phyloP scores from a whole-genome alignment of 192 early-diverging fungal species.

The Coemansia sp. region DNA sequence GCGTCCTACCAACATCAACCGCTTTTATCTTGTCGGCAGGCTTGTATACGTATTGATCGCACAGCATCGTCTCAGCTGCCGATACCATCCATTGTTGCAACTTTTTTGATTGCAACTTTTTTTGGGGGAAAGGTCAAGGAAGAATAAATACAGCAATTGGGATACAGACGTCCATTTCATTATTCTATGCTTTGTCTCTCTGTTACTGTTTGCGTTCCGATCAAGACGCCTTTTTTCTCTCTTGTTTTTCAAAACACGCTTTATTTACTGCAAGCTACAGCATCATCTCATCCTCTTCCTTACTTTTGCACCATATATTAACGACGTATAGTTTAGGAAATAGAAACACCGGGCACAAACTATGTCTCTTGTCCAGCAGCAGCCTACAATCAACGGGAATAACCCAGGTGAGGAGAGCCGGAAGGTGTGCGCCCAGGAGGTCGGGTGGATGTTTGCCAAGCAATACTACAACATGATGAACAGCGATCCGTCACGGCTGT shows the following conservation, averaged over 20 bases:
- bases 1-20: too few species aligned
- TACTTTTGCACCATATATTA: not conserved
- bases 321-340: not conserved
- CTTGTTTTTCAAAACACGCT: slow-evolving; percentile 3
- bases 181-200: not conserved
- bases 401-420: slow-evolving; percentile 24
- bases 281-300: not conserved
- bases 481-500: slow-evolving; percentile 74
- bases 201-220: slow-evolving; percentile 4
- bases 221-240: slow-evolving; percentile 11
- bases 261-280: slow-evolving; percentile 5
- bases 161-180: not conserved
- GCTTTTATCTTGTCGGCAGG: too few species aligned
- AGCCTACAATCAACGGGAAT: slow-evolving; percentile 40
- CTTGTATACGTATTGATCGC: too few species aligned
- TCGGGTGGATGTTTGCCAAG: slow-evolving; percentile 93
- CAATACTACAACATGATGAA: slow-evolving; percentile 94
- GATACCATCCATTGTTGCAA: too few species aligned
- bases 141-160: not conserved
- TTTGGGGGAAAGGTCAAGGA: not conserved
- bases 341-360: slow-evolving; percentile 6
- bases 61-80: too few species aligned
- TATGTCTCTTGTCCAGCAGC: slow-evolving; percentile 42
- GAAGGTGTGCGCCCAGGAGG: slow-evolving; percentile 60
- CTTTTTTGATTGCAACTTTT: too few species aligned